Evolutionary conservation across 2,329 filamentous ascomycete species (phyloP).

Genomic region (Colletotrichum acutatum): DNA sequence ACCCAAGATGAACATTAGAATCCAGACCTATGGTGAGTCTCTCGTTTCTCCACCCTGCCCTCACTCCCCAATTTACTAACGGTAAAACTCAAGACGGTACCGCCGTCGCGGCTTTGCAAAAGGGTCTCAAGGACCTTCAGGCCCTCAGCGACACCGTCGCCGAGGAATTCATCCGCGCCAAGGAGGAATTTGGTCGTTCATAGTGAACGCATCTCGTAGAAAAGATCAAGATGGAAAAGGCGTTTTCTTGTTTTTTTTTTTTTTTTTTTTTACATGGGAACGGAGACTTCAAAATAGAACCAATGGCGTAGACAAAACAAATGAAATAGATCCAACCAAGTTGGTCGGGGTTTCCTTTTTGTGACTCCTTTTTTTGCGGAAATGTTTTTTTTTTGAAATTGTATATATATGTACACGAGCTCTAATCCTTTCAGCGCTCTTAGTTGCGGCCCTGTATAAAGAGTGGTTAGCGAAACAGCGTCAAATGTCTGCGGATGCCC

Average conservation of each 20-base stretch:
- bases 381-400: conserved; percentile 19
- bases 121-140: conserved; percentile 88
- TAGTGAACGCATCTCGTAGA: conserved; percentile 14
- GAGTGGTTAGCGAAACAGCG: background rate
- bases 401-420: conserved; percentile 34
- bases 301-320: conserved; percentile 21
- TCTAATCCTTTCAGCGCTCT: conserved; percentile 12
- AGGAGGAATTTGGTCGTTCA: conserved; percentile 51
- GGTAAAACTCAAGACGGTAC: conserved; percentile 73
- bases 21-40: conserved; percentile 90
- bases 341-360: conserved; percentile 4
- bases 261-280: background rate
- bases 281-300: conserved; percentile 7
- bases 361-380: conserved; percentile 1
- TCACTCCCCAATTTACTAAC: background rate
- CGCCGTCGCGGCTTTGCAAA: conserved; percentile 87
- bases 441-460: conserved; percentile 38
- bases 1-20: conserved; percentile 94
- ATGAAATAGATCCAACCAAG: background rate
- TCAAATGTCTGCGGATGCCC: background rate
- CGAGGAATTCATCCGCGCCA: conserved; percentile 77
- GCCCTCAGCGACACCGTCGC: conserved; percentile 93
- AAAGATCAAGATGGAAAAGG: background rate
- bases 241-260: background rate
- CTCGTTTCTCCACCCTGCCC: background rate